phyloP scores from a whole-genome alignment of 1,284 basidiomycete genomes.

The Ustilago bromivora region DNA sequence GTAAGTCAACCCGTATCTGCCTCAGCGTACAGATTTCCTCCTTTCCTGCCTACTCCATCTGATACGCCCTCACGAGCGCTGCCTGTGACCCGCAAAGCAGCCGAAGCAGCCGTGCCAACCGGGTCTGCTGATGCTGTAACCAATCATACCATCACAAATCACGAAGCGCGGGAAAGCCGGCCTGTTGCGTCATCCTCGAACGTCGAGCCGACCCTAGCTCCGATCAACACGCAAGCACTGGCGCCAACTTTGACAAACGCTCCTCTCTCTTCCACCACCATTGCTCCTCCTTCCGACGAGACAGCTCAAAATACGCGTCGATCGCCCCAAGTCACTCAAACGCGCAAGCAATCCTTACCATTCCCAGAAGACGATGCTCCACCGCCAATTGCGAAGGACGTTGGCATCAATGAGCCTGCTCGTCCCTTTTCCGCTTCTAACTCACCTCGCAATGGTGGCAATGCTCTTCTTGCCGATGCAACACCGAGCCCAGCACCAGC shows the following conservation, averaged over 20 bases:
- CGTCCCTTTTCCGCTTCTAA: not conserved
- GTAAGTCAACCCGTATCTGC: not conserved
- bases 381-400: slow-evolving; percentile 28
- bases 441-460: slow-evolving; percentile 12
- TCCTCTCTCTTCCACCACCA: slow-evolving; percentile 38
- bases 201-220: slow-evolving; percentile 20
- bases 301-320: slow-evolving; percentile 29
- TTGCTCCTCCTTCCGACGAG: slow-evolving; percentile 35
- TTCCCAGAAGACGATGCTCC: slow-evolving; percentile 16
- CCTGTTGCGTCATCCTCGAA: not conserved
- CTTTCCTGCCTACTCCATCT: not conserved
- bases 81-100: not conserved
- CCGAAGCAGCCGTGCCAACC: not conserved
- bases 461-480: not conserved
- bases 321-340: slow-evolving; percentile 24
- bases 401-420: slow-evolving; percentile 1
- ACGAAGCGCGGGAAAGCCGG: slow-evolving; percentile 2
- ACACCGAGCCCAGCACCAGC: slow-evolving; percentile 13
- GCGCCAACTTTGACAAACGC: slow-evolving; percentile 28
- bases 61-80: not conserved
- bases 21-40: not conserved
- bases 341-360: slow-evolving; percentile 5
- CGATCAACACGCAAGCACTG: slow-evolving; percentile 37
- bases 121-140: slow-evolving; percentile 3
- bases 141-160: slow-evolving; percentile 3